Conservation (phyloP, 495 filamentous ascomycete genomes). For the Geopyxis carbonaria region DNA sequence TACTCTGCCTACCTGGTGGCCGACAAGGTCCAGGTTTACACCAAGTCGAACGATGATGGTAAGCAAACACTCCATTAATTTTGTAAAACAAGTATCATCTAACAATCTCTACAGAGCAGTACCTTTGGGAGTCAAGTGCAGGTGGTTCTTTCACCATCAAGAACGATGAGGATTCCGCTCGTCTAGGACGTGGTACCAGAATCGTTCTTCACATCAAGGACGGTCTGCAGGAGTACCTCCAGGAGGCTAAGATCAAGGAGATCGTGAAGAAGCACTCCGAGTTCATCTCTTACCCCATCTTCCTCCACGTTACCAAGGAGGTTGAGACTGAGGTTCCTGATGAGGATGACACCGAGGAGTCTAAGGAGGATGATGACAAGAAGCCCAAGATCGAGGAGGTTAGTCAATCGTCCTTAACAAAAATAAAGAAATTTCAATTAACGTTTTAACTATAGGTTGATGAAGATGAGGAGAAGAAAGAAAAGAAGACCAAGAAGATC, state of each 20-base stretch:
- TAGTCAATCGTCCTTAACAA: slow-evolving; percentile 4
- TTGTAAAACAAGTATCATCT: too few relatives aligned
- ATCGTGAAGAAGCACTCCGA: slow-evolving; percentile 99
- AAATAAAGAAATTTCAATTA: slow-evolving; percentile 1
- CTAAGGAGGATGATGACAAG: slow-evolving; percentile 48
- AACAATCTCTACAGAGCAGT: slow-evolving; percentile 45
- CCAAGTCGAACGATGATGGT: slow-evolving; percentile 96
- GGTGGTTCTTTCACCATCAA: slow-evolving; percentile 93
- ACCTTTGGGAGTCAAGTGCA: slow-evolving; percentile 96
- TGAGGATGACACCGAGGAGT: slow-evolving; percentile 72
- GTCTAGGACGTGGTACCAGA: slow-evolving; percentile 85
- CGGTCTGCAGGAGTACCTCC: slow-evolving; percentile 94
- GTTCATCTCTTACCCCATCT: slow-evolving; percentile 99
- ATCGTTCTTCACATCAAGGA: slow-evolving; percentile 98
- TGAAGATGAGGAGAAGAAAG: slow-evolving; percentile 74
- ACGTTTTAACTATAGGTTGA: slow-evolving; percentile 36
- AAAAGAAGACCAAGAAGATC: slow-evolving; percentile 95
- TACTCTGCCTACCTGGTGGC: slow-evolving; percentile 99
- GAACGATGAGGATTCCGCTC: slow-evolving; percentile 78
- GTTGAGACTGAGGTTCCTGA: slow-evolving; percentile 96
- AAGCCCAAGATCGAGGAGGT: slow-evolving; percentile 74
- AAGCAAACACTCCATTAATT: too few relatives aligned
- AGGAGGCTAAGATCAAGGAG: slow-evolving; percentile 99
- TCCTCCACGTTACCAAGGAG: slow-evolving; percentile 97
- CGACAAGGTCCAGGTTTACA: slow-evolving; percentile 84